Conservation (phyloP, 2,329 filamentous ascomycete genomes). For the Westerdykella sp. region DNA sequence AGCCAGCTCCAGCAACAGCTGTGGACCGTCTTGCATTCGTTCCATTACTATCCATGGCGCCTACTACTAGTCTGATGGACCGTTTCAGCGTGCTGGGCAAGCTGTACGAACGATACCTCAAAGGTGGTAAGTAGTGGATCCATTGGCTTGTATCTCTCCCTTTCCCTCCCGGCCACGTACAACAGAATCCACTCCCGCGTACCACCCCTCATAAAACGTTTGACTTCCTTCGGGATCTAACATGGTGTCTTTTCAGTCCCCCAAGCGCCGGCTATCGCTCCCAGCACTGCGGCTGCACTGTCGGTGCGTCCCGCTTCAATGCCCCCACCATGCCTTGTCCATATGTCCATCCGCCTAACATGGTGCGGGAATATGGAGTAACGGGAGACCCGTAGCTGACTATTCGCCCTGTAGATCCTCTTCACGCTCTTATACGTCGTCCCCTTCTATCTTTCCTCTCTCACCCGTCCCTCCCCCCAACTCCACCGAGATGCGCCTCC, state of each 20-base stretch:
- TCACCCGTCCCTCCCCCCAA: constrained; percentile 70
- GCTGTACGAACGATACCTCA: constrained; percentile 28
- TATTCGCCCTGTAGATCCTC: constrained; percentile 48
- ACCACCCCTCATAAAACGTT: constrained; percentile 8
- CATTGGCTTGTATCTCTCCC: constrained; percentile 26
- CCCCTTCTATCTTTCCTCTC: constrained; percentile 78
- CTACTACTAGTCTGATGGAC: constrained; percentile 26
- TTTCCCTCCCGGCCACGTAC: constrained; percentile 14
- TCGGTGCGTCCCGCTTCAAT: constrained; percentile 28
- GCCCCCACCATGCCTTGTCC: constrained; percentile 18
- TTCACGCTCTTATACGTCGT: constrained; percentile 88
- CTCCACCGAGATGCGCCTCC: constrained; percentile 82
- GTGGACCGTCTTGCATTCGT: constrained; percentile 5
- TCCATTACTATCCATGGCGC: constrained; percentile 12
- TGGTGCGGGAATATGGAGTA: constrained; percentile 5
- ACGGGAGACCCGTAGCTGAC: constrained; percentile 18
- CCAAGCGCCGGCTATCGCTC: constrained; percentile 32
- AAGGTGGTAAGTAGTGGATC: constrained; percentile 34
- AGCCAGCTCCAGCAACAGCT: not conserved
- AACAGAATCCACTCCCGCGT: constrained; percentile 12
- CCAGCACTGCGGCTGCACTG: constrained; percentile 30
- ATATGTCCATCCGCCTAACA: constrained; percentile 21
- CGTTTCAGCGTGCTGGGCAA: constrained; percentile 26
- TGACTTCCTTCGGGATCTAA: constrained; percentile 21
- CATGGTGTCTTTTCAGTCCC: constrained; percentile 27